Base-by-base conservation (phyloP, 1,284 basidiomycete genomes). In the Somion occarium region DNA sequence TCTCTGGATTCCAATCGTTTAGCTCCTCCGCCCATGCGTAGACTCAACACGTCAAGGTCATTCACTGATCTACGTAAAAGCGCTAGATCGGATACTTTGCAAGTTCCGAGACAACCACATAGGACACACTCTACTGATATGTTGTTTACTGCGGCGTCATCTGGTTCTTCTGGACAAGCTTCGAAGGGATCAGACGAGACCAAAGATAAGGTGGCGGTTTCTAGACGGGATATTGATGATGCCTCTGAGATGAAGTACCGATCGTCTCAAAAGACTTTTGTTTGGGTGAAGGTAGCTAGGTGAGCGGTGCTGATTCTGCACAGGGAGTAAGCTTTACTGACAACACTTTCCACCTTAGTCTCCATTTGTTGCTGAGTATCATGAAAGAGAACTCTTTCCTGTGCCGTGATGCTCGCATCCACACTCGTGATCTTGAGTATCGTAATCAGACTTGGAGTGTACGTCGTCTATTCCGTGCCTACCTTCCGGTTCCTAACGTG, bases 361-460 rank as follows among this genome's bases (percentile, higher is more conserved):
- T 88, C 48, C 77, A 87, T 60, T 65, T 89, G 13, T 64, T 88
- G 48, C 61, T 88, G 46, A 89, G 85, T 56, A 79, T 88, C 51
- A 75, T 79, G 64, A 88, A 85, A 63, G 82, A 81, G 50, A 80
- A 80, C 38, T 86, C 84, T 0, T 86, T 88, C 58, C 80, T 85
- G 53, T 88, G 82, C 55, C 80, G 79, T 30, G 85, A 89, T 56
- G 87, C 85, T 15, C 79, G 78, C 24, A 88, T 89, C 61, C 78
- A 78, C 53, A 89, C 86, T 7, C 75, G 84, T 48, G 80, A 83
- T 51, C 69, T 97, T 45, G 85, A 88, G 61, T 95, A 93, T 67
- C 80, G 82, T 56, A 93, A 95, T 65, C 85, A 91, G 66, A 93
- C 92, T 0, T 93, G 85, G 82, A 91, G 88, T 68, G 88, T 90